Evolutionary conservation across 805 yeast species (phyloP).

Genomic region (Metschnikowia lunata): DNA sequence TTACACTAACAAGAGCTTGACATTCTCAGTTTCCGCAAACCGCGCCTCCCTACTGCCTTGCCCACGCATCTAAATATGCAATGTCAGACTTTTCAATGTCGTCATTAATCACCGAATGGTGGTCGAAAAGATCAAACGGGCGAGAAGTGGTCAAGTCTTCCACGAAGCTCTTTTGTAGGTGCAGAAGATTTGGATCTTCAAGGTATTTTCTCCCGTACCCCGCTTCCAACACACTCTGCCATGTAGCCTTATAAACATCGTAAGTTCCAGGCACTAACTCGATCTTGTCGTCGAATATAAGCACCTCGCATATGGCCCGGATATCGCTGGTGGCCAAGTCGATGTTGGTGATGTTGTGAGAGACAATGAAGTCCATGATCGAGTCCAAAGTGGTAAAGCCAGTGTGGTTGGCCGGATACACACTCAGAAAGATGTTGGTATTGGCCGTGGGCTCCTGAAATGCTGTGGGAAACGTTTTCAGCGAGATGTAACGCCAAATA

Average conservation of each 20-base stretch:
- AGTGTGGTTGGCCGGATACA: slow-evolving; percentile 54
- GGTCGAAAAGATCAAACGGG: slow-evolving; percentile 40
- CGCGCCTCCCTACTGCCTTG: slow-evolving; percentile 6
- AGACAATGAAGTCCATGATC: slow-evolving; percentile 68
- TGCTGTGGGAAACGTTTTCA: slow-evolving; percentile 70
- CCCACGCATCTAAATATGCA: slow-evolving; percentile 49
- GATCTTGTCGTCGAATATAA: slow-evolving; percentile 80
- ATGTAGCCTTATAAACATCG: slow-evolving; percentile 72
- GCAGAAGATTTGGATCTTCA: slow-evolving; percentile 15
- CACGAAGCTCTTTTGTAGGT: slow-evolving; percentile 11
- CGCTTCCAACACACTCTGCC: slow-evolving; percentile 74
- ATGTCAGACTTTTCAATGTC: slow-evolving; percentile 36
- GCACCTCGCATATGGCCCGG: slow-evolving; percentile 78
- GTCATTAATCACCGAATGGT: slow-evolving; percentile 35
- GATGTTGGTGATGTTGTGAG: slow-evolving; percentile 73
- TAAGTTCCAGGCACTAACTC: slow-evolving; percentile 54
- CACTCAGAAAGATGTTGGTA: slow-evolving; percentile 40
- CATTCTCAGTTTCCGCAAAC: too few species aligned
- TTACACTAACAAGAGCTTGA: too few species aligned
- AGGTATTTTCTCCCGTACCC: slow-evolving; percentile 45
- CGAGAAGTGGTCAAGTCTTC: slow-evolving; percentile 10
- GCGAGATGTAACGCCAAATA: slow-evolving; percentile 82
- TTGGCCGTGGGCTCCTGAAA: slow-evolving; percentile 41
- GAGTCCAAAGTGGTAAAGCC: slow-evolving; percentile 69
- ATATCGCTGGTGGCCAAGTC: slow-evolving; percentile 74